Percentiles rank a stretch among this genome's conserved stretches.
Evolutionary conservation across 306 rosid species (phyloP).

Genomic region (Myrica gale): DNA sequence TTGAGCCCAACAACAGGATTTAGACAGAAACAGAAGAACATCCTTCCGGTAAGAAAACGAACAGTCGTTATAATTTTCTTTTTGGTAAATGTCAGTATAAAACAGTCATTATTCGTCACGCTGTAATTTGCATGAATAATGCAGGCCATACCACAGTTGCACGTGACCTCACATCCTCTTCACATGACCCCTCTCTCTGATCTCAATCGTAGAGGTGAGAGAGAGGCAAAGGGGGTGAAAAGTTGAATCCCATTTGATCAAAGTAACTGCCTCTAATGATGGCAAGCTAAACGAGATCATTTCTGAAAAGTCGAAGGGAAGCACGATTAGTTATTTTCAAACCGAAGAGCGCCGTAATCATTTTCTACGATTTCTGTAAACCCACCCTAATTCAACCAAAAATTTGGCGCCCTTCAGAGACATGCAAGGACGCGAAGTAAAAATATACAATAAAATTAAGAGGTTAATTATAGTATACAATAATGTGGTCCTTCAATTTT

Average conservation of each 20-base stretch:
- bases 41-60: conserved; percentile 51
- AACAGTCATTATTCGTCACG: conserved; percentile 45
- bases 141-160: conserved; percentile 35
- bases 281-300: conserved; percentile 18
- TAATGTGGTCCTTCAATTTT: too few species aligned
- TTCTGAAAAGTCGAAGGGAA: conserved; percentile 27
- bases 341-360: conserved; percentile 26
- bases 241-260: conserved; percentile 3
- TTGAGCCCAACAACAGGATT: conserved; percentile 38
- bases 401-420: conserved; percentile 7
- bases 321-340: conserved; percentile 29
- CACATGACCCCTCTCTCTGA: conserved; percentile 32
- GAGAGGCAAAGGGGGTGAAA: background rate
- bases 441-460: too few species aligned
- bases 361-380: conserved; percentile 6
- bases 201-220: background rate
- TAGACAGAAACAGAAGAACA: conserved; percentile 59
- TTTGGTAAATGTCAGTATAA: too few species aligned
- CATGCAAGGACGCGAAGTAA: too few species aligned
- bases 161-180: conserved; percentile 37
- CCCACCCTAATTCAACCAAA: background rate
- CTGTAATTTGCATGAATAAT: conserved; percentile 57
- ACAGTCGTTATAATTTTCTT: background rate
- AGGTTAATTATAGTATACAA: too few species aligned
- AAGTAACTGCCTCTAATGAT: conserved; percentile 13